Base-by-base conservation (phyloP, 2,329 filamentous ascomycete species). In the Epichloe hybrida region DNA sequence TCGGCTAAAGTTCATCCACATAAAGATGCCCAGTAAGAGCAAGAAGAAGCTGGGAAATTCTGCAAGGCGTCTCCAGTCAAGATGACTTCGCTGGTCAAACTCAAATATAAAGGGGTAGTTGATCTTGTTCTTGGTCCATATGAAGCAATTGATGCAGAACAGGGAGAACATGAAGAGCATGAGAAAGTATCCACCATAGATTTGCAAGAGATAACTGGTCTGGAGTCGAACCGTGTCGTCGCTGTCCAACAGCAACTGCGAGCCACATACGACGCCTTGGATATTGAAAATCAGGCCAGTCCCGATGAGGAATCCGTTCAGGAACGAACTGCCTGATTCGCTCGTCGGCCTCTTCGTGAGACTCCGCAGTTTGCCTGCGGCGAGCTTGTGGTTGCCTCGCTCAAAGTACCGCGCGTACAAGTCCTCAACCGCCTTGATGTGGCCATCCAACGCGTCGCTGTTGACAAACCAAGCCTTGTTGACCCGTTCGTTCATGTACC, bases 21-120 rank as follows among this genome's bases (percentile, higher is more conserved):
- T 77, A 61, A 85, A 81, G 13, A 97, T 62, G 0, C 90, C 90
- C 39, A 91, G 72, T 4, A 89, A 64, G 46, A 95, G 78, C 4
- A 88, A 71, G 62, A 94, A 88, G 64, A 94, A 83, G 58, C 86
- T 86, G 2, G 93, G 90, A 55, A 97, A 83, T 74, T 93, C 86
- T 6, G 85, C 75, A 34, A 96, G 73, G 64, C 95, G 83, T 58
- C 87, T 82, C 89, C 91, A 98, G 66, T 97, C 88, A 31, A 97
- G 71, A 56, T 84, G 80, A 64, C 93, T 82, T 52, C 91, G 77
- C 50, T 84, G 83, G 70, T 97, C 90, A 62, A 95, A 93, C 68
- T 98, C 93, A 62, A 98, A 98, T 58, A 97, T 88, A 66, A 96
- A 96, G 50, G 84, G 80, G 64, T 97, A 97, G 64, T 98, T 98